phyloP scores from a whole-genome alignment of 140 eudicot genomes.

The Flaveria floridana region DNA sequence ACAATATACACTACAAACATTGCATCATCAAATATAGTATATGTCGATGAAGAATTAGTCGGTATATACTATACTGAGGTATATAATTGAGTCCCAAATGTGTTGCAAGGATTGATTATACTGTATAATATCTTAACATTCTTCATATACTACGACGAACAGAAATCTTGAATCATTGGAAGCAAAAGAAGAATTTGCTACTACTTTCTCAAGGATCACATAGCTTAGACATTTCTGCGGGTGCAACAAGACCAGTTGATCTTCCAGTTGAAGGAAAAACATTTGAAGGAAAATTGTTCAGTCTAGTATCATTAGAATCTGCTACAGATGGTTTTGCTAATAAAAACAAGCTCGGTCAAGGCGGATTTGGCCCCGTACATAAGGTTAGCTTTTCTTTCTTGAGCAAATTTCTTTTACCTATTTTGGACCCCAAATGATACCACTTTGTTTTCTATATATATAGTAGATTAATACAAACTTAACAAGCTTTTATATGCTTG shows the following conservation, averaged over 20 bases:
- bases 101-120: no score
- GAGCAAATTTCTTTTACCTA: not conserved
- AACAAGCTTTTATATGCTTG: not conserved
- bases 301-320: slow-evolving; percentile 39
- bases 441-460: not conserved
- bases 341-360: slow-evolving; percentile 70
- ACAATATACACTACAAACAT: not conserved
- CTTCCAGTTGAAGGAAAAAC: slow-evolving; percentile 39
- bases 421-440: not conserved
- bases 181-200: slow-evolving; percentile 36
- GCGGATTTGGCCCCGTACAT: slow-evolving; percentile 79
- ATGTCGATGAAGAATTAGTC: no score
- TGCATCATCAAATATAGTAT: not conserved
- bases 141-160: slow-evolving; percentile 2
- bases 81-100: no score
- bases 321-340: slow-evolving; percentile 57
- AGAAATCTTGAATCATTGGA: slow-evolving; percentile 26
- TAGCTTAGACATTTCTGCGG: slow-evolving; percentile 13
- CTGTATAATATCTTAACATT: not conserved
- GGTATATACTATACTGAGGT: no score
- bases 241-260: slow-evolving; percentile 26
- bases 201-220: slow-evolving; percentile 24
- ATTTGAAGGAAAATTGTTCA: slow-evolving; percentile 49
- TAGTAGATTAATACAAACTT: not conserved
- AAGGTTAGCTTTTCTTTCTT: slow-evolving; percentile 39